Evolutionary conservation across 2,329 filamentous ascomycete species (phyloP), one percentile per base, ranked within the genome.

Genomic region (Ophidiomyces ophidiicola): DNA sequence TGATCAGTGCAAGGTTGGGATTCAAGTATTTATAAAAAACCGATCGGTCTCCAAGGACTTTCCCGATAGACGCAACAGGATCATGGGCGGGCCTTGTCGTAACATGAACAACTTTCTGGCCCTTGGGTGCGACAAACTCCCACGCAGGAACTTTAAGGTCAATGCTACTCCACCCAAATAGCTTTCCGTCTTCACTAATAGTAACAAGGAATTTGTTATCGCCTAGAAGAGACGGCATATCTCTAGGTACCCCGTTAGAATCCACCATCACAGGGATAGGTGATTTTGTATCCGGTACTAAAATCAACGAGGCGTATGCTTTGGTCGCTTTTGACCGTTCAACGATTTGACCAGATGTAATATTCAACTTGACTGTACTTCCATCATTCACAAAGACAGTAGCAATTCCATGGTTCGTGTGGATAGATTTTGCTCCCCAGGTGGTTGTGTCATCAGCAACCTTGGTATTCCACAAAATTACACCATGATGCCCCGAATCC

Each of bases 1-100:
- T 82, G 32, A 94, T 69, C 0, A 96, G 71, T 2, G 86, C 69
- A 5, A 84, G 72, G 60, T 93, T 94, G 0, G 83, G 77, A 63
- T 92, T 94, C 28, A 98, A 66, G 57, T 96, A 96, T 64, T 98
- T 98, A 74, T 98, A 98, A 46, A 88, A 74, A 33, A 98, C 90
- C n/a, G 78, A 79, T 30, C 90, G 76, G 53, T 98, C 82, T 18
- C 86, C 87, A 15, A 98, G 73, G 1, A 96, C 90, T 43, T 84
- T 85, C 6, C 90, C 90, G 50, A 98, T 94, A 0, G 90, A 96
- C 2, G 90, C 88, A 33, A 96, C 78, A 0, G 85, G 85, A 50
- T 98, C 87, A 47, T 88, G 80, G 2, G 72, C 55, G 6, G 84
- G 78, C 33, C 79, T 73, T 12, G 78, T 70, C 2, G 78, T 78